phyloP scores from a whole-genome alignment of 805 yeast species.

The Teunomyces cretensis region DNA sequence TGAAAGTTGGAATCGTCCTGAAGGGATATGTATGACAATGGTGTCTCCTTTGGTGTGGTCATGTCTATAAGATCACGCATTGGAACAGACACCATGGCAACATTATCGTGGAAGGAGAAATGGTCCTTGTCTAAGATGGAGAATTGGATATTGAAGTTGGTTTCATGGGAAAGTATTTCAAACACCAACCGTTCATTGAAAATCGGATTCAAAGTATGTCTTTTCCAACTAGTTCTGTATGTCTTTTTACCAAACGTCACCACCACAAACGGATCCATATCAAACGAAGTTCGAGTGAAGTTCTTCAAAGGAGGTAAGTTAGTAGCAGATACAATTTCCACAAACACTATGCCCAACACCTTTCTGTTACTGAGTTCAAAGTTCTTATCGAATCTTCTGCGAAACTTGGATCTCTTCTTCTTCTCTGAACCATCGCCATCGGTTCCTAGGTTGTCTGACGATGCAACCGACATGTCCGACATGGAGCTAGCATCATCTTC shows the following conservation, averaged over 20 bases:
- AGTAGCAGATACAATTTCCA: slow-evolving; percentile 72
- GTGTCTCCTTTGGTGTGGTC: slow-evolving; percentile 18
- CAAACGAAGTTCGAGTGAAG: slow-evolving; percentile 73
- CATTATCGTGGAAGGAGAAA: slow-evolving; percentile 78
- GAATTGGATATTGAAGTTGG: slow-evolving; percentile 63
- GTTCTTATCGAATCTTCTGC: slow-evolving; percentile 12
- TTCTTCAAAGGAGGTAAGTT: slow-evolving; percentile 78
- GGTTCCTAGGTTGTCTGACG: slow-evolving; percentile 7
- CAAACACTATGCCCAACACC: slow-evolving; percentile 67
- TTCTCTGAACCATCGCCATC: neutral
- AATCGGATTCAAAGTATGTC: slow-evolving; percentile 79
- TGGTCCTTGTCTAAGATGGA: slow-evolving; percentile 82
- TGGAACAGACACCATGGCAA: slow-evolving; percentile 64
- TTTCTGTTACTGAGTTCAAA: slow-evolving; percentile 41
- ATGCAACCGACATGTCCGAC: slow-evolving; percentile 19
- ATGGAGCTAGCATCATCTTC: slow-evolving; percentile 18
- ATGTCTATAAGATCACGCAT: slow-evolving; percentile 47
- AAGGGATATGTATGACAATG: neutral
- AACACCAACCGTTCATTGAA: slow-evolving; percentile 80
- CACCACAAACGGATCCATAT: slow-evolving; percentile 96
- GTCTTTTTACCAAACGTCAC: slow-evolving; percentile 87
- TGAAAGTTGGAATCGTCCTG: neutral
- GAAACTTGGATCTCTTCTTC: slow-evolving; percentile 14
- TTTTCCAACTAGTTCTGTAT: slow-evolving; percentile 78
- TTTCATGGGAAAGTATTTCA: slow-evolving; percentile 69